phyloP scores from a whole-genome alignment of 768 basidiomycete genomes.

The Pleurotus cornucopiae region DNA sequence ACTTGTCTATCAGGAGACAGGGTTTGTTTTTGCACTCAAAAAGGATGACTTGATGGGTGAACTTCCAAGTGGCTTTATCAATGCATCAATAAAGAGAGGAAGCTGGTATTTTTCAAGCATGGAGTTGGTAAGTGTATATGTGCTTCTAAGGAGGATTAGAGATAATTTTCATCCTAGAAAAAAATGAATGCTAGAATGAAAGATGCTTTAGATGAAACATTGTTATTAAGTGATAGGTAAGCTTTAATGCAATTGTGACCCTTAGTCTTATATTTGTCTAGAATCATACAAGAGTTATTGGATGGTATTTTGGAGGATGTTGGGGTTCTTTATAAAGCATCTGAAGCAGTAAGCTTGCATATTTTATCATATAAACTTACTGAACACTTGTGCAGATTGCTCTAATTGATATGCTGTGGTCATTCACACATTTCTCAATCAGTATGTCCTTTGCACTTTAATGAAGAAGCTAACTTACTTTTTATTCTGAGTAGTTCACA shows the following conservation, averaged over 20 bases:
- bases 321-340: slow-evolving; percentile 82
- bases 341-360: slow-evolving; percentile 68
- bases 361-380: neutral
- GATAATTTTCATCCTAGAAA: slow-evolving; percentile 42
- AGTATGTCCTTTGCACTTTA: slow-evolving; percentile 39
- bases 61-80: slow-evolving; percentile 70
- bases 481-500: slow-evolving; percentile 32
- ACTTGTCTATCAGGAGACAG: slow-evolving; percentile 66
- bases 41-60: slow-evolving; percentile 62
- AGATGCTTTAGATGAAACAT: slow-evolving; percentile 85
- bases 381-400: slow-evolving; percentile 53
- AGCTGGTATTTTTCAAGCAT: slow-evolving; percentile 76
- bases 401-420: slow-evolving; percentile 84
- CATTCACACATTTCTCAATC: slow-evolving; percentile 81
- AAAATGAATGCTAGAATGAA: slow-evolving; percentile 88
- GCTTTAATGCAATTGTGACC: slow-evolving; percentile 9
- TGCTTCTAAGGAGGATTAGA: neutral
- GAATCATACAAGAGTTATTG: slow-evolving; percentile 78
- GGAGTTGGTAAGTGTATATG: slow-evolving; percentile 59
- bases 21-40: slow-evolving; percentile 71
- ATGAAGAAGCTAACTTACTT: neutral
- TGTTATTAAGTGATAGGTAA: slow-evolving; percentile 81
- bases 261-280: slow-evolving; percentile 21
- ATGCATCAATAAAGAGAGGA: slow-evolving; percentile 60
- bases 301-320: slow-evolving; percentile 65